Evolutionary conservation across 805 yeast genomes (phyloP).

Genomic region (Saturnispora quitensis): DNA sequence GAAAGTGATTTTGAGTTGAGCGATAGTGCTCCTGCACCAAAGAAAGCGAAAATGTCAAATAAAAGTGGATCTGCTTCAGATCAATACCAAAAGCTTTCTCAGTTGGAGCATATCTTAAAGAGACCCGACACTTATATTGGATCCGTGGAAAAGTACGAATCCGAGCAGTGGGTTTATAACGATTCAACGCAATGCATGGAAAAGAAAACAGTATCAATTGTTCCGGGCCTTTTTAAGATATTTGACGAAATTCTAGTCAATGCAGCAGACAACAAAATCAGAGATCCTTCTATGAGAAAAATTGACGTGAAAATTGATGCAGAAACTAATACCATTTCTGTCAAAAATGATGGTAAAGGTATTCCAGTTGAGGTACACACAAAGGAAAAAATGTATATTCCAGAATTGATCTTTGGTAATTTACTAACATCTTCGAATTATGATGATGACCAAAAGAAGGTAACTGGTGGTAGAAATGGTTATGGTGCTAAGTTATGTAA

Average conservation of each 20-base stretch:
- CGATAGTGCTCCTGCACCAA: background rate
- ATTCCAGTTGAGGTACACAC: conserved; percentile 91
- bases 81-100: conserved; percentile 89
- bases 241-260: conserved; percentile 96
- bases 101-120: conserved; percentile 89
- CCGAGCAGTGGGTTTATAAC: conserved; percentile 81
- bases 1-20: conserved; percentile 5
- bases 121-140: conserved; percentile 98
- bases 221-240: conserved; percentile 93
- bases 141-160: conserved; percentile 73
- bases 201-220: conserved; percentile 59
- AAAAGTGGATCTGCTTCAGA: conserved; percentile 37
- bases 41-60: background rate
- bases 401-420: conserved; percentile 94
- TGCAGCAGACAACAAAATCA: conserved; percentile 96
- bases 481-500: conserved; percentile 97
- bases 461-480: conserved; percentile 98
- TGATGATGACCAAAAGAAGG: conserved; percentile 91
- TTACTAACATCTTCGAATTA: conserved; percentile 91
- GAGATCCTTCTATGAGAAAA: conserved; percentile 84
- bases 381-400: conserved; percentile 87
- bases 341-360: conserved; percentile 90
- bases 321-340: conserved; percentile 65
- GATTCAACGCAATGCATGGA: conserved; percentile 52
- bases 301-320: conserved; percentile 76